Evolutionary conservation across 768 basidiomycete genomes (phyloP).

Genomic region (Sarcodon sp.): DNA sequence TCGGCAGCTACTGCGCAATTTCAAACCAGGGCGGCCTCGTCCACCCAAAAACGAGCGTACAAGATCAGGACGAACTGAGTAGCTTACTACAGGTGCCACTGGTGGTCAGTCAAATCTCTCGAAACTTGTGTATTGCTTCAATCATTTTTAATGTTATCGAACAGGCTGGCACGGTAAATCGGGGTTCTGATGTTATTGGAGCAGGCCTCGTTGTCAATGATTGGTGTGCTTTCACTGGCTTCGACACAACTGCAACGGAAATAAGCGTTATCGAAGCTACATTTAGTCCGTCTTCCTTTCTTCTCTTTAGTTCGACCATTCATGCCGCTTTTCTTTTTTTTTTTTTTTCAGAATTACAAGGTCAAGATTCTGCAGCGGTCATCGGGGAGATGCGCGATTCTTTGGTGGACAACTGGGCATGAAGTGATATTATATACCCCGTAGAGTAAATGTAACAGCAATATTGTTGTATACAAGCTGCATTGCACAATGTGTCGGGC

Average conservation of each 20-base stretch:
- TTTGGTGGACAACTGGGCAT: slow-evolving; percentile 78
- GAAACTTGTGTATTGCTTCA: not conserved
- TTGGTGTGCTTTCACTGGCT: slow-evolving; percentile 98
- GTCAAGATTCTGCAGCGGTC: slow-evolving; percentile 38
- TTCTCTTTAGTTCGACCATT: slow-evolving; percentile 1
- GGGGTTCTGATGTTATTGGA: slow-evolving; percentile 96
- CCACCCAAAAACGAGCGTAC: slow-evolving; percentile 93
- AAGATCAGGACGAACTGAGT: slow-evolving; percentile 96
- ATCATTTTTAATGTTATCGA: not conserved
- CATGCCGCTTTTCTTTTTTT: not conserved
- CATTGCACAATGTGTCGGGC: too few species aligned
- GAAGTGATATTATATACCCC: slow-evolving; percentile 8
- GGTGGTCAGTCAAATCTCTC: slow-evolving; percentile 48
- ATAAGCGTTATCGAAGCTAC: slow-evolving; percentile 96
- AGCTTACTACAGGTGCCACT: slow-evolving; percentile 88
- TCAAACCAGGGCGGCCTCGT: slow-evolving; percentile 97
- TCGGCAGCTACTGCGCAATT: slow-evolving; percentile 91
- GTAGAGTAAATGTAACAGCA: too few species aligned
- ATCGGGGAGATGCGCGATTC: slow-evolving; percentile 50
- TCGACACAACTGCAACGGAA: slow-evolving; percentile 99
- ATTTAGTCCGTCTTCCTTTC: slow-evolving; percentile 60
- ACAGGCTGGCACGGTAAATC: slow-evolving; percentile 95
- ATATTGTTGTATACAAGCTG: too few species aligned
- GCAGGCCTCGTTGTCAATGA: slow-evolving; percentile 98
- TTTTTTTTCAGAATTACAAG: slow-evolving; percentile 35